Evolutionary conservation across 768 basidiomycete genomes (phyloP), one percentile per base, ranked within the genome.

Genomic region (Lactarius akahatsu): DNA sequence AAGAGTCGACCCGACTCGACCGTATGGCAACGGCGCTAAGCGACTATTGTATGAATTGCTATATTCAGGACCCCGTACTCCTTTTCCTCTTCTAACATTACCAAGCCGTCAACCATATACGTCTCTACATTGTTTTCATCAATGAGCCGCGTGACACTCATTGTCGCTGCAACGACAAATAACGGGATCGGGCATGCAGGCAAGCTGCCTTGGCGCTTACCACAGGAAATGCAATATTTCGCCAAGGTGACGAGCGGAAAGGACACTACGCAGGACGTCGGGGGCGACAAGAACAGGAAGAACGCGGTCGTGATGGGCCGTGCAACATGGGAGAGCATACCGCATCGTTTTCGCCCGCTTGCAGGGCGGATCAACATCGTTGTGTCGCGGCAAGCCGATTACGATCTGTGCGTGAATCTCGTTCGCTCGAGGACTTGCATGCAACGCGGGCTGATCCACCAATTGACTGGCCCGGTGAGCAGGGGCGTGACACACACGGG

Each of bases 291-390:
- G 61, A 40, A 38, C 28, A 74, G 72, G 55, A 78, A 74, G 65
- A 98, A 98, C 77, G 86, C 84, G 1, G 89, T 98, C 23, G 79
- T 98, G 63, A 98, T 99, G 96, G 97, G 97, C 15, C 83, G 96
- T 63, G 94, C 92, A 73, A 96, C 95, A 16, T 99, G 97, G 97
- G 94, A 98, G 78, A 92, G 92, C 74, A 98, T 99, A 62, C 96
- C 97, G 9, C 69, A 73, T 23, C 91, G 87, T 75, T 91, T 90
- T 77, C 82, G 91, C 68, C 97, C 97, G 5, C 82, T 99, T 23
- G 80, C 83, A 50, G 83, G 82, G 54, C 82, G 97, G 59, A 63
- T 83, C 62, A 99, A 98, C 73, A 75, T 96, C 30, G 86, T 99
- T 64, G 77, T 96, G 66, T 89, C 86, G 76, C 80, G 83, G 58